A percentile compares a stretch with the other conserved stretches of the same genome.
Evolutionary conservation across 768 basidiomycete species (phyloP).

Genomic region (Tulasnella sp.): DNA sequence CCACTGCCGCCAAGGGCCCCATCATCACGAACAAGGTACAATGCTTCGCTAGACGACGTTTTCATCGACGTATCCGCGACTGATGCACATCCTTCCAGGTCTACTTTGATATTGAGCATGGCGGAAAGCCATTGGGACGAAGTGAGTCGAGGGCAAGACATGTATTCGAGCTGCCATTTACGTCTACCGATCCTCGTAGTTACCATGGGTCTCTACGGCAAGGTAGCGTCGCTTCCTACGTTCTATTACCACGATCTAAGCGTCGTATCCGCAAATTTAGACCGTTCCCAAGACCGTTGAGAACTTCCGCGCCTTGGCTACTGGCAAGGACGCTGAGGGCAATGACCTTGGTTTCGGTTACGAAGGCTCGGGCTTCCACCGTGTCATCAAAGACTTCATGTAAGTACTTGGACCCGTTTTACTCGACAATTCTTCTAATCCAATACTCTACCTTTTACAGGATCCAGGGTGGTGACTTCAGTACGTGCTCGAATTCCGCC

Average conservation of each 20-base stretch:
- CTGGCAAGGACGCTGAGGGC: conserved; percentile 73
- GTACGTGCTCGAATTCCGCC: conserved; percentile 41
- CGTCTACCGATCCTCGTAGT: conserved; percentile 39
- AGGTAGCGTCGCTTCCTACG: conserved; percentile 38
- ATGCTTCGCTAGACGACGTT: not conserved
- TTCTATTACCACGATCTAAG: not conserved
- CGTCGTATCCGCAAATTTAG: conserved; percentile 32
- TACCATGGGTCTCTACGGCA: conserved; percentile 83
- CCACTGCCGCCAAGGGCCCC: conserved; percentile 62
- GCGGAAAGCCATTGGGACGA: conserved; percentile 76
- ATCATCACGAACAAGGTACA: conserved; percentile 82
- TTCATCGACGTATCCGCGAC: not conserved
- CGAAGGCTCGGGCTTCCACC: conserved; percentile 94
- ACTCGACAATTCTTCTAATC: conserved; percentile 24
- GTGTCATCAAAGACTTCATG: conserved; percentile 93
- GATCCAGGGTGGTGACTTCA: conserved; percentile 99
- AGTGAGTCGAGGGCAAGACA: conserved; percentile 39
- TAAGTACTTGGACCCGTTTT: conserved; percentile 26
- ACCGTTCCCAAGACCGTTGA: conserved; percentile 94
- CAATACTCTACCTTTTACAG: conserved; percentile 33
- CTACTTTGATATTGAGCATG: conserved; percentile 92
- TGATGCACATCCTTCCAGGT: not conserved
- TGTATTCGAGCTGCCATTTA: not conserved
- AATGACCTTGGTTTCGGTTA: conserved; percentile 77
- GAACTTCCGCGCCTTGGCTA: conserved; percentile 92